Evolutionary conservation across 768 basidiomycete species (phyloP).

Genomic region (Mycena alexandri): DNA sequence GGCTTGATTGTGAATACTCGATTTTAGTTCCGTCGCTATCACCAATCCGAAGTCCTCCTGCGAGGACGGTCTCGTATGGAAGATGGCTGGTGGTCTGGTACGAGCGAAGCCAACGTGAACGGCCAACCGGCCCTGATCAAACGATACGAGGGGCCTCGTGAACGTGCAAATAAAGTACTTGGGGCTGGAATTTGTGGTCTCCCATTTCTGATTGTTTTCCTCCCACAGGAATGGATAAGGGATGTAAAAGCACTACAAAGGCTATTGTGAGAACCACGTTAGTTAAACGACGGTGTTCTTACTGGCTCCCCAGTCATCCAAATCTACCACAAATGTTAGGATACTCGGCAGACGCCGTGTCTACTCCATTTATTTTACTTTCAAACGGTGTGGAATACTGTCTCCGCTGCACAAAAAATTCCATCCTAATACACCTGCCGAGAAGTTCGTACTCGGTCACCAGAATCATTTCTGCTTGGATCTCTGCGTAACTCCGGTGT

Average conservation of each 20-base stretch:
- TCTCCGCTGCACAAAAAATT: background rate
- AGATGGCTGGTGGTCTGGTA: constrained; percentile 64
- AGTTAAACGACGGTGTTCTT: background rate
- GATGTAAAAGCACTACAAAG: constrained; percentile 66
- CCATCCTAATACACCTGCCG: too few species aligned
- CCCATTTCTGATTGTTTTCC: too few species aligned
- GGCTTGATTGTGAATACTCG: constrained; percentile 1
- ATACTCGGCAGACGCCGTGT: constrained; percentile 58
- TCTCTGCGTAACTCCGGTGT: constrained; percentile 52
- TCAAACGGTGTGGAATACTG: constrained; percentile 54
- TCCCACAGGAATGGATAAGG: constrained; percentile 51
- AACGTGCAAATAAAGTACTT: constrained; percentile 48
- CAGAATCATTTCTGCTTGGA: constrained; percentile 54
- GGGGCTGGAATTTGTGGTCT: too few species aligned
- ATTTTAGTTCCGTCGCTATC: constrained; percentile 61
- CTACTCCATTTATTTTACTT: constrained; percentile 65
- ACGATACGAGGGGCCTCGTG: constrained; percentile 56
- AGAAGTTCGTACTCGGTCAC: constrained; percentile 57
- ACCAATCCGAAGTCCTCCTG: constrained; percentile 61
- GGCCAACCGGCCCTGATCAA: constrained; percentile 58
- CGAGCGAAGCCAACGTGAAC: constrained; percentile 54
- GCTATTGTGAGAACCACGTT: constrained; percentile 54
- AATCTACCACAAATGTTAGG: constrained; percentile 68
- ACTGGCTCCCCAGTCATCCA: constrained; percentile 54
- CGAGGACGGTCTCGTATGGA: constrained; percentile 51